Evolutionary conservation across 257 asterid species (phyloP).

Genomic region (Fraxinus quadrangulata): DNA sequence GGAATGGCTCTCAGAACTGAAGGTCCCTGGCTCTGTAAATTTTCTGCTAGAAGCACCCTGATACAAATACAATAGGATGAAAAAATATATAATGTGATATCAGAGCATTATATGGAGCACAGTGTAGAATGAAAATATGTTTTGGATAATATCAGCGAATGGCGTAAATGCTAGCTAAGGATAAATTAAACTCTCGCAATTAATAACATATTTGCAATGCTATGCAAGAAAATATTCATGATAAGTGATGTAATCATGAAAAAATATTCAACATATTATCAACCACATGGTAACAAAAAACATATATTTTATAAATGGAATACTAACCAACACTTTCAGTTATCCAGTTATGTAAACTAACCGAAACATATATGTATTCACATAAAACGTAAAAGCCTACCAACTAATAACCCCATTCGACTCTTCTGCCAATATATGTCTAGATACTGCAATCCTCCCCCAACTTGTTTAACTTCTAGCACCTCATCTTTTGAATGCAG

Average conservation of each 20-base stretch:
- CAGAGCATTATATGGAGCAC: slow-evolving; percentile 5
- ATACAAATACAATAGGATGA: neutral
- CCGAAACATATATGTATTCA: neutral
- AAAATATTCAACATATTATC: neutral
- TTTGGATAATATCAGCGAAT: neutral
- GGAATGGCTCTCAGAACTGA: slow-evolving; percentile 50
- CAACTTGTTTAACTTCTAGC: neutral
- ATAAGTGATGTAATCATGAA: neutral
- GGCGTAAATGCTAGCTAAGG: neutral
- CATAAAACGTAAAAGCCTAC: neutral
- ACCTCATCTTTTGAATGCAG: neutral
- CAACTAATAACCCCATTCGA: neutral
- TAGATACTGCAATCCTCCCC: neutral
- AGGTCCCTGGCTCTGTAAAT: slow-evolving; percentile 57
- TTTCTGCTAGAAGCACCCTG: slow-evolving; percentile 63
- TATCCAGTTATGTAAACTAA: neutral
- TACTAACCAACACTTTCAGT: neutral
- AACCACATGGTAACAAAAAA: neutral
- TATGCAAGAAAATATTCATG: neutral
- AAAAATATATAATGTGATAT: slow-evolving; percentile 7
- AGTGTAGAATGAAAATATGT: neutral
- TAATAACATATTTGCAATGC: neutral
- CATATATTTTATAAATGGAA: neutral
- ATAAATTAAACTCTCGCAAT: neutral
- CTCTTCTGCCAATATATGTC: neutral